phyloP scores from a whole-genome alignment of 768 basidiomycete species.

The Lactarius hatsudake region DNA sequence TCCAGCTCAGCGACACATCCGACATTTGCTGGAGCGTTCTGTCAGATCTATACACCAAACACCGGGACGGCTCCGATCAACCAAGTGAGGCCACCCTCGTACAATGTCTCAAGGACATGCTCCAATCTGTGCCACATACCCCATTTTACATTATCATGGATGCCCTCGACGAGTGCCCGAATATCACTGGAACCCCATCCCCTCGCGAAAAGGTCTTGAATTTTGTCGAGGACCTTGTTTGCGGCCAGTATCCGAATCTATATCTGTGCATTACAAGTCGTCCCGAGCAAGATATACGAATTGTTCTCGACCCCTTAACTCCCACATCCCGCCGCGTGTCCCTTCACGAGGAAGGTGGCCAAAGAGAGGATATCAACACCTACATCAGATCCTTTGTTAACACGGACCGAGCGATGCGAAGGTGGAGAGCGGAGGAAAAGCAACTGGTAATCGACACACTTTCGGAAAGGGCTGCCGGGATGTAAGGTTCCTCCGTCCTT shows the following conservation, averaged over 20 bases:
- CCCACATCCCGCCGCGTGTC: neutral
- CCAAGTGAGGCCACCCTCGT: neutral
- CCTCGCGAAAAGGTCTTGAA: neutral
- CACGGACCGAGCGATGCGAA: neutral
- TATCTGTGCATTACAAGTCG: slow-evolving; percentile 9
- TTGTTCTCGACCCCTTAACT: neutral
- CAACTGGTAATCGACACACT: neutral
- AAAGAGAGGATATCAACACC: neutral
- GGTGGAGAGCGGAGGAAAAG: slow-evolving; percentile 7
- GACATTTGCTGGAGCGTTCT: neutral
- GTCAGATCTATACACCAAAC: neutral
- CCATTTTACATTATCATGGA: slow-evolving; percentile 3
- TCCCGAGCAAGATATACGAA: slow-evolving; percentile 5
- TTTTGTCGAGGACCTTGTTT: neutral
- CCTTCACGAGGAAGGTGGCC: slow-evolving; percentile 9
- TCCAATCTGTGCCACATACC: neutral
- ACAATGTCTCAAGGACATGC: neutral
- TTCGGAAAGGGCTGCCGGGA: slow-evolving; percentile 5
- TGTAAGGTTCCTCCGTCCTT: neutral
- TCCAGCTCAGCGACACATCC: neutral
- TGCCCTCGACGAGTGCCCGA: slow-evolving; percentile 7
- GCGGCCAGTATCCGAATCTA: neutral
- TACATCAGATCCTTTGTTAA: neutral
- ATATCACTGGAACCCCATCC: neutral
- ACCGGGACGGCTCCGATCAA: neutral